phyloP scores from a whole-genome alignment of 2,329 filamentous ascomycete genomes.

The Macrophomina tecta region DNA sequence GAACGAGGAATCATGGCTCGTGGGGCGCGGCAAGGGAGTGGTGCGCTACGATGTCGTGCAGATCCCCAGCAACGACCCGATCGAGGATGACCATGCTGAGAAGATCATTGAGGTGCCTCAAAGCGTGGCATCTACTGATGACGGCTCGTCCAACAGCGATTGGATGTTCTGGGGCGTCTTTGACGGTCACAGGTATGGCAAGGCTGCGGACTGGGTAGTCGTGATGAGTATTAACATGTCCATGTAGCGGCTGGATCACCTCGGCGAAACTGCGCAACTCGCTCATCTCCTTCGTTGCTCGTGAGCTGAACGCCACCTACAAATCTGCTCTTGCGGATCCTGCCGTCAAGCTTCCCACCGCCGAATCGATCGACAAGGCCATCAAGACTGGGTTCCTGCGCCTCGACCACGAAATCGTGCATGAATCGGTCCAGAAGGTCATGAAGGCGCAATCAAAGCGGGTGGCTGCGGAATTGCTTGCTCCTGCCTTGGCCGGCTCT shows the following conservation, averaged over 20 bases:
- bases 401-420: slow-evolving; percentile 91
- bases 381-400: slow-evolving; percentile 91
- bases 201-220: slow-evolving; percentile 36
- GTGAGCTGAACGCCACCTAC: slow-evolving; percentile 92
- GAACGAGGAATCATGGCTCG: slow-evolving; percentile 89
- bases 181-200: slow-evolving; percentile 82
- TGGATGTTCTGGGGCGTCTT: slow-evolving; percentile 99
- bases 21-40: slow-evolving; percentile 88
- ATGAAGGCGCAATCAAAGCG: slow-evolving; percentile 86
- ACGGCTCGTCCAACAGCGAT: slow-evolving; percentile 70
- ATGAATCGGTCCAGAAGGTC: slow-evolving; percentile 90
- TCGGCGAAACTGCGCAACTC: slow-evolving; percentile 94
- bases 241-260: slow-evolving; percentile 87
- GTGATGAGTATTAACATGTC: slow-evolving; percentile 26
- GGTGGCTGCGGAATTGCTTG: slow-evolving; percentile 88
- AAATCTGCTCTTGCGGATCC: slow-evolving; percentile 70
- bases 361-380: slow-evolving; percentile 83
- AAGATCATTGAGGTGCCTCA: slow-evolving; percentile 92
- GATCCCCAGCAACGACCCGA: slow-evolving; percentile 93
- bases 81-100: slow-evolving; percentile 97
- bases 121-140: slow-evolving; percentile 60
- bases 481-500: slow-evolving; percentile 93
- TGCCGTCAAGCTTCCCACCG: slow-evolving; percentile 67
- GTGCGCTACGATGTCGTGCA: slow-evolving; percentile 95
- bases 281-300: slow-evolving; percentile 88